These are phyloP conservation scores for Fusarium sp. DNA, from an alignment of 2,329 filamentous ascomycete species.

Conservation along the genomic window DNA sequence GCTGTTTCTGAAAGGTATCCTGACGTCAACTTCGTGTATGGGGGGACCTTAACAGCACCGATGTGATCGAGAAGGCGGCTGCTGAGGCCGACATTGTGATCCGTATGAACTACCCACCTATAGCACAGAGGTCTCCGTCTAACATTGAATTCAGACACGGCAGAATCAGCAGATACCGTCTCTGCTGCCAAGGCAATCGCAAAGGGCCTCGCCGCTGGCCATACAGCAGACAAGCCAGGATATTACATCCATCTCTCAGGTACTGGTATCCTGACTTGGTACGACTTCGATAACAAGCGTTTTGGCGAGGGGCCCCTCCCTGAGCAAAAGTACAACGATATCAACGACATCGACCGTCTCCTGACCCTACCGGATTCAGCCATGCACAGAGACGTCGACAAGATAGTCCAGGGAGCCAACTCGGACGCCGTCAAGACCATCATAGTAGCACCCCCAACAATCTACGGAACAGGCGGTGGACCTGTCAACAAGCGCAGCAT, in stretches of 20 bases:
- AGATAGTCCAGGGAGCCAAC: conserved; percentile 66
- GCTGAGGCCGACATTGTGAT: conserved; percentile 64
- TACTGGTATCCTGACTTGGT: conserved; percentile 61
- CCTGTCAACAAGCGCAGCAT: conserved; percentile 62
- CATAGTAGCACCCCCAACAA: conserved; percentile 63
- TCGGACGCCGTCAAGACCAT: conserved; percentile 55
- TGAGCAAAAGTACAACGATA: conserved; percentile 68
- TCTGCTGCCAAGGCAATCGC: conserved; percentile 58
- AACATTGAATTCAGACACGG: conserved; percentile 55
- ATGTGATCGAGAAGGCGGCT: conserved; percentile 64
- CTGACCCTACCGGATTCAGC: conserved; percentile 67
- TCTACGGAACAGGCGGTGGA: conserved; percentile 65
- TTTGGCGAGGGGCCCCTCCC: conserved; percentile 58
- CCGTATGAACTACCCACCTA: conserved; percentile 48
- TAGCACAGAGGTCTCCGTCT: not conserved
- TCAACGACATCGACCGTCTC: conserved; percentile 67
- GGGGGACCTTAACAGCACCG: conserved; percentile 59
- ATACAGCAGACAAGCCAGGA: conserved; percentile 58
- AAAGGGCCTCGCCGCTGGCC: conserved; percentile 58
- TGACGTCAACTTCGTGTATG: conserved; percentile 61
- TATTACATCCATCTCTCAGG: conserved; percentile 66
- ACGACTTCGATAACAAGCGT: conserved; percentile 57
- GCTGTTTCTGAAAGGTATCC: conserved; percentile 60
- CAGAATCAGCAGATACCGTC: conserved; percentile 60
- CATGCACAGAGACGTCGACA: conserved; percentile 76